A percentile compares a stretch with the other conserved stretches of the same genome.
These are phyloP conservation scores for Pleurotus salmoneostramineus DNA, from an alignment of 768 basidiomycete genomes.

Conservation along the genomic window DNA sequence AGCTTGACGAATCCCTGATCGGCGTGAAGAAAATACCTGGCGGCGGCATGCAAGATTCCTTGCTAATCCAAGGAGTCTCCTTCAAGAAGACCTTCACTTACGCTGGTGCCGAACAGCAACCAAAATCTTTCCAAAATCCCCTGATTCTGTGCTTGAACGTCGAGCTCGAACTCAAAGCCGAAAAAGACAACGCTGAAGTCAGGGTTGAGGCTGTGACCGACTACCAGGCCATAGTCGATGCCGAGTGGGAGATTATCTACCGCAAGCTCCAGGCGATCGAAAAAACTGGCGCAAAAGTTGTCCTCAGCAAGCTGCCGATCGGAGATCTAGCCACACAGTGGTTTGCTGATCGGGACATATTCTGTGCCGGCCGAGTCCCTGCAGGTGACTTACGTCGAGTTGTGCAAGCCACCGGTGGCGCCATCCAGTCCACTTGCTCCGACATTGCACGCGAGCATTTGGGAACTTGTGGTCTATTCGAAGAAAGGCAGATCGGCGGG, in stretches of 20 bases:
- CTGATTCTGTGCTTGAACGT: conserved; percentile 94
- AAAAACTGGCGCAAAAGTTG: conserved; percentile 94
- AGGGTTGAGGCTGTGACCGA: conserved; percentile 95
- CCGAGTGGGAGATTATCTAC: conserved; percentile 99
- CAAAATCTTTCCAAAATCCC: conserved; percentile 86
- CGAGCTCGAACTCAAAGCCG: conserved; percentile 97
- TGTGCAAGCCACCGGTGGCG: conserved; percentile 93
- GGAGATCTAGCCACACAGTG: conserved; percentile 98
- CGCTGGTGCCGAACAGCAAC: conserved; percentile 98
- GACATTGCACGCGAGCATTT: conserved; percentile 90
- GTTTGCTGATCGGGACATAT: conserved; percentile 98
- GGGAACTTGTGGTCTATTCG: conserved; percentile 89
- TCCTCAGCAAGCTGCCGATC: conserved; percentile 96
- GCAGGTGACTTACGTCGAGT: conserved; percentile 90
- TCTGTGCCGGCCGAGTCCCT: conserved; percentile 95
- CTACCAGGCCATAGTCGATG: conserved; percentile 98
- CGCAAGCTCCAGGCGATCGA: conserved; percentile 94
- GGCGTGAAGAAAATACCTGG: conserved; percentile 98
- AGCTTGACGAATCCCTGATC: conserved; percentile 93
- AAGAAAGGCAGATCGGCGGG: conserved; percentile 94
- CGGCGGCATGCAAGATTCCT: conserved; percentile 95
- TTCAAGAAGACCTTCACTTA: conserved; percentile 99
- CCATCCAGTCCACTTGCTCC: conserved; percentile 91
- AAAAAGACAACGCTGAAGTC: conserved; percentile 99
- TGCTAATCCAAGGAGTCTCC: conserved; percentile 84